Evolutionary conservation across 768 basidiomycete genomes (phyloP).

Genomic region (Auriculariales sp.): DNA sequence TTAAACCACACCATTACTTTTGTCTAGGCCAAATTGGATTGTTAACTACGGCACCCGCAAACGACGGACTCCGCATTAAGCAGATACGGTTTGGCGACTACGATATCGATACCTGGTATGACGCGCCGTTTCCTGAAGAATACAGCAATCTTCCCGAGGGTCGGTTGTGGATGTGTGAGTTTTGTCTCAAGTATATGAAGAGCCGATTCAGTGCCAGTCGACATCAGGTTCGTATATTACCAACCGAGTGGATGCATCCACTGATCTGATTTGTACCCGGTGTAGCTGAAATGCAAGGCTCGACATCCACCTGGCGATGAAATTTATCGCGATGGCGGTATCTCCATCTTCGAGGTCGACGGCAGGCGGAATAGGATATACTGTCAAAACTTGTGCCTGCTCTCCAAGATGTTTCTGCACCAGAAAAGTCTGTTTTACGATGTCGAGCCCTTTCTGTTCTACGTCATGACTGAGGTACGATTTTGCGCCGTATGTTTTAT

Average conservation of each 20-base stretch:
- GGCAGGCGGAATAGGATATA: conserved; percentile 99
- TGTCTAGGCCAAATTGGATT: conserved; percentile 9
- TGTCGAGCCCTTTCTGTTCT: conserved; percentile 97
- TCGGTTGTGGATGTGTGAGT: conserved; percentile 91
- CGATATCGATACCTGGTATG: conserved; percentile 97
- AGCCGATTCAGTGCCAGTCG: conserved; percentile 73
- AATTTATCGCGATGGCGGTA: conserved; percentile 78
- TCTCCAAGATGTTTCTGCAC: conserved; percentile 98
- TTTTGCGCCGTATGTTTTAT: too few relatives aligned
- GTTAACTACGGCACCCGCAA: conserved; percentile 10
- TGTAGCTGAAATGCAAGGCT: conserved; percentile 84
- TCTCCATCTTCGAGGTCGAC: conserved; percentile 96
- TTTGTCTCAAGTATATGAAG: conserved; percentile 97
- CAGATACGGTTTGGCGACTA: conserved; percentile 80
- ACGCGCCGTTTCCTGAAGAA: conserved; percentile 97
- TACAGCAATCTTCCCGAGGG: conserved; percentile 88
- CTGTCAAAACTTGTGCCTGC: conserved; percentile 92
- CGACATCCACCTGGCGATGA: conserved; percentile 96
- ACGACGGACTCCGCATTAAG: conserved; percentile 49
- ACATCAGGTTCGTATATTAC: conserved; percentile 53
- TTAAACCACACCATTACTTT: neutral
- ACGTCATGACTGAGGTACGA: conserved; percentile 91
- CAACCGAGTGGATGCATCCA: neutral
- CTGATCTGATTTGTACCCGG: neutral
- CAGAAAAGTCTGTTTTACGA: conserved; percentile 99